A percentile compares a stretch with the other conserved stretches of the same genome.
phyloP scores from a whole-genome alignment of 345 rosid genomes.

The Capsella bursapastoris region DNA sequence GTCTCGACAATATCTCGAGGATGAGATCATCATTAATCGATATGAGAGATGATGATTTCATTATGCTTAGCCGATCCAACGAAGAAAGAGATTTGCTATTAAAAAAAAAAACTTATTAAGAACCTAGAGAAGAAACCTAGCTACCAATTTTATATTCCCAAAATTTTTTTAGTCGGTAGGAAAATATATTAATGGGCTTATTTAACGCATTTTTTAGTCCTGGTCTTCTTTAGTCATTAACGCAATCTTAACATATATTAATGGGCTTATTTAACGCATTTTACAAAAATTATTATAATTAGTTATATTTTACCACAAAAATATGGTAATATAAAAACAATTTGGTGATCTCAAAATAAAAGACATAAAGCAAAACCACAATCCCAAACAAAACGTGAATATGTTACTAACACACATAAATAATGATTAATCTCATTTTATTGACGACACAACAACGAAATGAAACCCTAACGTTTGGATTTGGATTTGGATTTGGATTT shows the following conservation, averaged over 20 bases:
- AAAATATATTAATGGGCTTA: no score
- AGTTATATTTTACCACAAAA: neutral
- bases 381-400: constrained; percentile 32
- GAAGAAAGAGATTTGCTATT: no score
- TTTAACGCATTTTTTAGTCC: no score
- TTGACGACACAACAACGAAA: constrained; percentile 28
- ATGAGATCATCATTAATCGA: neutral
- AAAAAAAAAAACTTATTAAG: no score
- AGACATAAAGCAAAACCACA: constrained; percentile 4
- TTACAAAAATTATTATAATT: neutral
- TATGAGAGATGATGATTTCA: no score
- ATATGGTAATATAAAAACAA: constrained; percentile 8
- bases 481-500: constrained; percentile 1
- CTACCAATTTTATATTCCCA: no score
- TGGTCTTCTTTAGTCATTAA: no score
- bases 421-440: constrained; percentile 31
- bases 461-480: constrained; percentile 2
- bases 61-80: no score
- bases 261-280: no score
- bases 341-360: neutral
- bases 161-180: no score
- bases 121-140: no score
- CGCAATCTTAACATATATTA: no score
- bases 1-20: neutral
- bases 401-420: neutral